Evolutionary conservation across 352 stramenopile genomes (phyloP), one percentile per base, ranked within the genome.

Genomic region (Phytopythium kandeliae): DNA sequence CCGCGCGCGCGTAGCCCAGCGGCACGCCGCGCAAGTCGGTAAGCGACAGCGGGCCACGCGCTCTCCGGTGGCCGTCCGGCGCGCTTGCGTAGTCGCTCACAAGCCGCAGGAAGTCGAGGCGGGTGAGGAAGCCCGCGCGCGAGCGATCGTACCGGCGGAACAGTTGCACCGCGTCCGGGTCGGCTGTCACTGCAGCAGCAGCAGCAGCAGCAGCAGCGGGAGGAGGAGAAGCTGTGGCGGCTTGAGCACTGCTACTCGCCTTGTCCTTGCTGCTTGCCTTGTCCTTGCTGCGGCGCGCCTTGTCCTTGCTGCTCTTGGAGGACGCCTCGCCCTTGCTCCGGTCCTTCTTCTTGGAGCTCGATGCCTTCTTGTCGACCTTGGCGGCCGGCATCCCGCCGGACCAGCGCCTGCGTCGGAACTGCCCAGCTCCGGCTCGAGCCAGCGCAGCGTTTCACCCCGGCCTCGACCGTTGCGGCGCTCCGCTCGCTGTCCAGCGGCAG

Each of bases 91-190:
- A 91, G 63, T 93, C 82, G 41, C 49, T 63, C 22, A 93, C 57
- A 0, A 93, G 61, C 52, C 85, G 64, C 24, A 93, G 55, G 44
- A 93, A 93, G 55, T 89, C 76, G 31, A 65, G 44, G 4, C 79
- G 69, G 11, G 76, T 75, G 33, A 93, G 66, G 0, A 67, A 55
- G 15, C 80, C 78, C 0, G 62, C 55, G n/a, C 81, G 75, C 21
- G 57, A 60, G 15, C 62, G 71, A 30, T 93, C 79, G 45, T 93
- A 93, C 15, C 78, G 69, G 22, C 82, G 73, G 44, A 91, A 91
- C n/a, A 93, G 60, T 35, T 91, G 82, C 47, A 91, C 77, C 10
- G 82, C 82, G 35, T 93, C 79, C 0, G 78, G 67, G 40, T 91
- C 72, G 10, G 69, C 48, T 17, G 47, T n/a, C 7, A 51, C 1